phyloP scores from a whole-genome alignment of 2,329 filamentous ascomycete genomes.

The Thelonectria olida region DNA sequence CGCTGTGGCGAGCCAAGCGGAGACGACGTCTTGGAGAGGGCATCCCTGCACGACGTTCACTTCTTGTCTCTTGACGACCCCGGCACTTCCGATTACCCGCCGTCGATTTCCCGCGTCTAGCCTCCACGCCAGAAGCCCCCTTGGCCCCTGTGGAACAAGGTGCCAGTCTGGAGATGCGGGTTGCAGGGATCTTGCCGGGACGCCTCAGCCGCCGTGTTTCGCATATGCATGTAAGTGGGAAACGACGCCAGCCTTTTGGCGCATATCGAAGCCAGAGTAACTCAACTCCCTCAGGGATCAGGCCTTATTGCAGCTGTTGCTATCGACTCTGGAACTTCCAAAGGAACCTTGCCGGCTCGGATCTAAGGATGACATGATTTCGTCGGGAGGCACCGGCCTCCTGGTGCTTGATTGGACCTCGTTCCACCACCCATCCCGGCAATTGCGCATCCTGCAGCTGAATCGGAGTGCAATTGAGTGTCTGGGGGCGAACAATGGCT shows the following conservation, averaged over 20 bases:
- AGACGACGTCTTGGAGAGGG: neutral
- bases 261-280: neutral
- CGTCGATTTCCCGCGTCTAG: conserved; percentile 19
- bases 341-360: conserved; percentile 22
- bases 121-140: conserved; percentile 16
- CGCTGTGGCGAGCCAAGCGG: conserved; percentile 28
- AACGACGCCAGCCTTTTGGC: conserved; percentile 12
- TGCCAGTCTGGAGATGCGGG: conserved; percentile 5
- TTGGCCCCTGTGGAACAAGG: too few relatives aligned
- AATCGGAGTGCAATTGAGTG: conserved; percentile 16
- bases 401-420: conserved; percentile 17
- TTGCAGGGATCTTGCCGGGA: conserved; percentile 21
- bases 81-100: conserved; percentile 23
- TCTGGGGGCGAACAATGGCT: conserved; percentile 14
- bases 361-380: conserved; percentile 41
- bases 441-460: conserved; percentile 14
- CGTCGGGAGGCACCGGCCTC: conserved; percentile 38
- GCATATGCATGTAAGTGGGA: conserved; percentile 25
- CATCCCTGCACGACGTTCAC: conserved; percentile 5
- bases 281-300: conserved; percentile 7
- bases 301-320: neutral
- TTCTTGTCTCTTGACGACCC: too few relatives aligned
- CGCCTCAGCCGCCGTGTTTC: conserved; percentile 28
- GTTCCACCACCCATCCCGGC: conserved; percentile 28
- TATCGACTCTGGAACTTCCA: conserved; percentile 10